These are phyloP conservation scores for Coemansia furcata DNA, from an alignment of 192 early-diverging fungal species.

Conservation along the genomic window DNA sequence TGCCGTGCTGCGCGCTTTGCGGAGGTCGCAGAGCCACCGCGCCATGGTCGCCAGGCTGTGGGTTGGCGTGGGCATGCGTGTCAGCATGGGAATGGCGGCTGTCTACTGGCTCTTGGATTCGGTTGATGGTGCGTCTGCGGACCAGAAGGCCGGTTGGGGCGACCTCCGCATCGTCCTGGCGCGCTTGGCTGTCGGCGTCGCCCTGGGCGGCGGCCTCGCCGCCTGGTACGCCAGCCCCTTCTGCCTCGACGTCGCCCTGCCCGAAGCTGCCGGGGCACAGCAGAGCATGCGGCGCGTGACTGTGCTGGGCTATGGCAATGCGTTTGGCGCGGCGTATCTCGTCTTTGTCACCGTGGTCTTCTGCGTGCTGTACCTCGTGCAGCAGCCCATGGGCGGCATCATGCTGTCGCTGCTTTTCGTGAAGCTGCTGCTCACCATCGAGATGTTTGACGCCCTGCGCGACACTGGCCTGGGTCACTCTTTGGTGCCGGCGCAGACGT, in stretches of 20 bases:
- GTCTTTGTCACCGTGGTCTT: conserved; percentile 61
- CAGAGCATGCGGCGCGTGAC: conserved; percentile 38
- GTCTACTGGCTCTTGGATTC: conserved; percentile 60
- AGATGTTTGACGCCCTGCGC: conserved; percentile 52
- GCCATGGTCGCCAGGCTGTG: conserved; percentile 54
- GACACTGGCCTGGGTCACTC: conserved; percentile 44
- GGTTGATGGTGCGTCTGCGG: conserved; percentile 17
- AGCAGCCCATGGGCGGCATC: conserved; percentile 80
- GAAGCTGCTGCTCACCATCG: conserved; percentile 46
- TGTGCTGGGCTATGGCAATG: conserved; percentile 60
- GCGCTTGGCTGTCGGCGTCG: conserved; percentile 57
- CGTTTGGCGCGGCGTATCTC: conserved; percentile 67
- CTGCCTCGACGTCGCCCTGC: conserved; percentile 52
- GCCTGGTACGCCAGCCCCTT: conserved; percentile 59
- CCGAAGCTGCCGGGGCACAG: neutral
- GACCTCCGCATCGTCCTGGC: conserved; percentile 55
- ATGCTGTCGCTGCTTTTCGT: conserved; percentile 53
- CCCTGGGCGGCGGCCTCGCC: conserved; percentile 50
- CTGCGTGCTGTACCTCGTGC: conserved; percentile 63
- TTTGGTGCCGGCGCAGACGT: conserved; percentile 42
- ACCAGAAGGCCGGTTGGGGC: conserved; percentile 19
- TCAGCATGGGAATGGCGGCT: conserved; percentile 55
- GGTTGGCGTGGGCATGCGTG: conserved; percentile 57
- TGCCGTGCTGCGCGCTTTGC: conserved; percentile 46
- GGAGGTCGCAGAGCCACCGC: conserved; percentile 54